phyloP scores from a whole-genome alignment of 2,329 filamentous ascomycete species.

The Zymoseptoria brevis region DNA sequence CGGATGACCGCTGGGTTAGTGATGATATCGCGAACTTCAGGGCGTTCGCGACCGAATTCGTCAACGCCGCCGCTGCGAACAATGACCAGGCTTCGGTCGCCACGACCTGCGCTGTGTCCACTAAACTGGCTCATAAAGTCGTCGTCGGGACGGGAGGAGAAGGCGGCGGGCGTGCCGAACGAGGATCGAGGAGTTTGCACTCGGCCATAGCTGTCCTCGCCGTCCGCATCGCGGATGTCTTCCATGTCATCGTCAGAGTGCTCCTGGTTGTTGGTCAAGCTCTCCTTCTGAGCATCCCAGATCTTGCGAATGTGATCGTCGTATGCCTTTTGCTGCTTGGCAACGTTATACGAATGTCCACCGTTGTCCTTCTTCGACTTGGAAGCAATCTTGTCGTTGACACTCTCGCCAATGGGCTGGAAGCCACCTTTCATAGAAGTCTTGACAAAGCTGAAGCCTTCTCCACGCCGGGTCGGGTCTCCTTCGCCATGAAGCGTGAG shows the following conservation, averaged over 20 bases:
- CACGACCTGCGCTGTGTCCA: constrained; percentile 37
- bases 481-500: constrained; percentile 88
- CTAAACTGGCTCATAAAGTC: constrained; percentile 57
- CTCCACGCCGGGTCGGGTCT: constrained; percentile 85
- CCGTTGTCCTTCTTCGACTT: constrained; percentile 62
- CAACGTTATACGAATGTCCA: constrained; percentile 95
- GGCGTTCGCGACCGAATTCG: constrained; percentile 49
- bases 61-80: constrained; percentile 55
- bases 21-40: constrained; percentile 17
- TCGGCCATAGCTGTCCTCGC: constrained; percentile 28
- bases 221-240: constrained; percentile 46
- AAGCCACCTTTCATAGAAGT: constrained; percentile 99
- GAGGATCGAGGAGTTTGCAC: constrained; percentile 60
- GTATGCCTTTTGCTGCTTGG: constrained; percentile 85
- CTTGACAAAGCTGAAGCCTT: constrained; percentile 94
- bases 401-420: constrained; percentile 79
- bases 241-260: constrained; percentile 68
- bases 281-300: constrained; percentile 80
- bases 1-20: constrained; percentile 75
- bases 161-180: constrained; percentile 50
- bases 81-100: constrained; percentile 64
- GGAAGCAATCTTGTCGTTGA: constrained; percentile 76
- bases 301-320: constrained; percentile 85
- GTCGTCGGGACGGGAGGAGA: constrained; percentile 56
- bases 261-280: constrained; percentile 63